Evolutionary conservation across 1,284 basidiomycete genomes (phyloP).

Genomic region (Vanrija sp.): DNA sequence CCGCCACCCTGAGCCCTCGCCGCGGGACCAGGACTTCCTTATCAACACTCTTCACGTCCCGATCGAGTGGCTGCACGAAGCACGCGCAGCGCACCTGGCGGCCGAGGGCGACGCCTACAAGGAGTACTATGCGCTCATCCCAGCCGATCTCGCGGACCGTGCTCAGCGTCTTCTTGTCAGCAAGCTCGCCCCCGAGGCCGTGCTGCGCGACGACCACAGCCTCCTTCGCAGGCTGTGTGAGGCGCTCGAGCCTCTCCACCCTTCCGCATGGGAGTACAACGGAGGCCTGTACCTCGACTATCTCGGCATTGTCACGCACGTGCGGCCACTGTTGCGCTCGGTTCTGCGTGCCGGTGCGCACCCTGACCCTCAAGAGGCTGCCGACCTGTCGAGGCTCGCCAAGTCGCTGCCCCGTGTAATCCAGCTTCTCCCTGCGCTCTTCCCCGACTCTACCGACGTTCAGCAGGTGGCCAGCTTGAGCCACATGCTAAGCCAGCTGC

Average conservation of each 20-base stretch:
- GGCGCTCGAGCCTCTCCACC: conserved; percentile 60
- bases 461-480: conserved; percentile 37
- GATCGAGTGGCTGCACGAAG: conserved; percentile 77
- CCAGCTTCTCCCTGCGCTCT: conserved; percentile 64
- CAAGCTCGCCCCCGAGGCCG: conserved; percentile 84
- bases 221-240: conserved; percentile 72
- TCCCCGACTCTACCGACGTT: conserved; percentile 33
- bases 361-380: conserved; percentile 46
- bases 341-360: conserved; percentile 22
- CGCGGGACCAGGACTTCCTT: conserved; percentile 70
- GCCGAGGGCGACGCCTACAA: conserved; percentile 60
- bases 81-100: conserved; percentile 27
- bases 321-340: conserved; percentile 29
- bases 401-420: conserved; percentile 65
- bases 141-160: conserved; percentile 64
- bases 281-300: conserved; percentile 56
- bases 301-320: conserved; percentile 29
- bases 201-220: conserved; percentile 72
- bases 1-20: conserved; percentile 65
- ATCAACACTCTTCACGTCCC: conserved; percentile 76
- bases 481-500: conserved; percentile 40
- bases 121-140: conserved; percentile 73
- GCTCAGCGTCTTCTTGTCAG: conserved; percentile 78
- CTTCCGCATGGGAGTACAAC: conserved; percentile 70
- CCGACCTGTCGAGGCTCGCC: conserved; percentile 58